Evolutionary conservation across 2,329 filamentous ascomycete species (phyloP).

Genomic region (Alternaria infectoria): DNA sequence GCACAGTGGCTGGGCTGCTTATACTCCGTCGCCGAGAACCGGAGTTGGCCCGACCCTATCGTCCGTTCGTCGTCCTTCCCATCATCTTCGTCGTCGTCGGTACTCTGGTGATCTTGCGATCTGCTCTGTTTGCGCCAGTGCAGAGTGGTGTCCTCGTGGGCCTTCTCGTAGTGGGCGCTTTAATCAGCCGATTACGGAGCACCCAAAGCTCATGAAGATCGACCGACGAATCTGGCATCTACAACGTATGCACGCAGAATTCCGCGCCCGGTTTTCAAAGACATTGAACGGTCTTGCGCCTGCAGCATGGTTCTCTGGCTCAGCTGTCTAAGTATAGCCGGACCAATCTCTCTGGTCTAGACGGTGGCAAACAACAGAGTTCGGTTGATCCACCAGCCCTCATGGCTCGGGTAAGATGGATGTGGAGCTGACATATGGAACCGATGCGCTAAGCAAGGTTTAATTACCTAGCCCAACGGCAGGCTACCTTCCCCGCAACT

Average conservation of each 20-base stretch:
- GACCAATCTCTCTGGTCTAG: neutral
- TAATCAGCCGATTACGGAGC: slow-evolving; percentile 40
- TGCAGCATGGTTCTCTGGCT: neutral
- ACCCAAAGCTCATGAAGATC: slow-evolving; percentile 9
- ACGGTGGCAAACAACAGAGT: neutral
- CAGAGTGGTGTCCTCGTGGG: slow-evolving; percentile 61
- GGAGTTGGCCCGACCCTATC: slow-evolving; percentile 61
- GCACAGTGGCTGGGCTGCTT: slow-evolving; percentile 65
- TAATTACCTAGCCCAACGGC: neutral
- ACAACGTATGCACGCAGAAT: neutral
- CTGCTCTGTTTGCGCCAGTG: slow-evolving; percentile 64
- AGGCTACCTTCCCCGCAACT: slow-evolving; percentile 6
- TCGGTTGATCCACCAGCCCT: neutral
- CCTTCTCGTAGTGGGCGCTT: slow-evolving; percentile 59
- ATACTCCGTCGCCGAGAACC: slow-evolving; percentile 65
- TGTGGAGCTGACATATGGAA: neutral
- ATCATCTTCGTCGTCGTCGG: slow-evolving; percentile 63
- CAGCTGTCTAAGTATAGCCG: neutral
- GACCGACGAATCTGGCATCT: neutral
- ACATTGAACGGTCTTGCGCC: neutral
- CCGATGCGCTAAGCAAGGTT: slow-evolving; percentile 4
- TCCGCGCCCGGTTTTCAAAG: too few relatives aligned
- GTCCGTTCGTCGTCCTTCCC: slow-evolving; percentile 59
- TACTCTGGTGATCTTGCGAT: slow-evolving; percentile 65
- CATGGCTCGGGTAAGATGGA: neutral